Evolutionary conservation across 1,139 yeast genomes (phyloP).

Genomic region (Lodderomyces jiufengensis): DNA sequence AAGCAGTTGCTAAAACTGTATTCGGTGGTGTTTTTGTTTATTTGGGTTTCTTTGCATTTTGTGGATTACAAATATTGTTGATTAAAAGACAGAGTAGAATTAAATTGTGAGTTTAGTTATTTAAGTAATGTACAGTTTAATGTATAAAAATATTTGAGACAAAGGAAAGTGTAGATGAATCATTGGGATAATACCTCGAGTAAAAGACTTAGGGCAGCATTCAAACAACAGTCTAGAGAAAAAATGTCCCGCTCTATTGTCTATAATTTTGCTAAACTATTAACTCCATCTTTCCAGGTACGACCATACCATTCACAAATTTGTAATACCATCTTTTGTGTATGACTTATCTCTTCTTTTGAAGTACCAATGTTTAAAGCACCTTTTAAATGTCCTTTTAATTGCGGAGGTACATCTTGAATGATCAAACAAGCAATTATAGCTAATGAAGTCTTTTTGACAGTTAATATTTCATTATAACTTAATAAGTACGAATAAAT

Average conservation of each 20-base stretch:
- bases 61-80: slow-evolving; percentile 77
- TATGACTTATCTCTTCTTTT: slow-evolving; percentile 55
- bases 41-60: slow-evolving; percentile 72
- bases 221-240: too few species aligned
- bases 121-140: neutral
- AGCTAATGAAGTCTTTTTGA: slow-evolving; percentile 72
- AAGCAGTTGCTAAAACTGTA: slow-evolving; percentile 88
- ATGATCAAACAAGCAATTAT: slow-evolving; percentile 81
- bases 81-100: slow-evolving; percentile 62
- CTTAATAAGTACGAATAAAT: slow-evolving; percentile 81
- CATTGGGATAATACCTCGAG: too few species aligned
- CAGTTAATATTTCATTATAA: slow-evolving; percentile 56
- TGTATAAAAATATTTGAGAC: too few species aligned
- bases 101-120: slow-evolving; percentile 19
- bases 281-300: slow-evolving; percentile 51
- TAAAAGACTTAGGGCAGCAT: too few species aligned
- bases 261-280: slow-evolving; percentile 53
- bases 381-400: slow-evolving; percentile 86
- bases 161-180: too few species aligned
- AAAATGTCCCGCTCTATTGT: too few species aligned
- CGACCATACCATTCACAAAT: slow-evolving; percentile 67
- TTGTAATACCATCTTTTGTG: slow-evolving; percentile 59
- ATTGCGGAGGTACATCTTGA: slow-evolving; percentile 88
- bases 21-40: slow-evolving; percentile 89
- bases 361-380: slow-evolving; percentile 79